These are phyloP conservation scores for Rutstroemia sydowiana DNA, from an alignment of 2,329 filamentous ascomycete genomes.

Conservation along the genomic window DNA sequence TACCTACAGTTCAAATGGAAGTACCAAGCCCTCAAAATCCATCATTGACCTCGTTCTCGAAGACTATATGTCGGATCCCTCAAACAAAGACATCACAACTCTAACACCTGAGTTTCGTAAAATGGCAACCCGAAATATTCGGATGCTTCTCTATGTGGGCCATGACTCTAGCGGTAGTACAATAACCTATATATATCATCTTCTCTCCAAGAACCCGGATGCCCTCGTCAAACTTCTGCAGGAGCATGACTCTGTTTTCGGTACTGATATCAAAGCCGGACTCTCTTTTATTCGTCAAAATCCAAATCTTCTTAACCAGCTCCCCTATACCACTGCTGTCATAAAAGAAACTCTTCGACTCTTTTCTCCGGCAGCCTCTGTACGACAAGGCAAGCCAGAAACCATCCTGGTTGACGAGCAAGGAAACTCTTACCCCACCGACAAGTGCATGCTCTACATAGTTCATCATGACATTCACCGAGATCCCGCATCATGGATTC, in stretches of 20 bases:
- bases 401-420: slow-evolving; percentile 8
- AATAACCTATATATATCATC: slow-evolving; percentile 15
- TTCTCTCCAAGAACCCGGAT: slow-evolving; percentile 17
- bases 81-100: not conserved
- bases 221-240: slow-evolving; percentile 9
- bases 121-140: slow-evolving; percentile 13
- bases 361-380: slow-evolving; percentile 16
- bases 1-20: not conserved
- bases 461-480: slow-evolving; percentile 28
- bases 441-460: slow-evolving; percentile 13
- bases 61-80: slow-evolving; percentile 15
- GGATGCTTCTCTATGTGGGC: slow-evolving; percentile 18
- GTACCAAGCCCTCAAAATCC: slow-evolving; percentile 6
- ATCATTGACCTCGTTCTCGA: slow-evolving; percentile 19
- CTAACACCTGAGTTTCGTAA: slow-evolving; percentile 15
- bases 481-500: slow-evolving; percentile 34
- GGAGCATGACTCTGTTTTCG: slow-evolving; percentile 22
- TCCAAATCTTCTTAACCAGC: slow-evolving; percentile 14
- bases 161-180: slow-evolving; percentile 21
- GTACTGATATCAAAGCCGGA: slow-evolving; percentile 11
- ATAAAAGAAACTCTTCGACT: slow-evolving; percentile 21
- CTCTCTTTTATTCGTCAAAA: slow-evolving; percentile 8
- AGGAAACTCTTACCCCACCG: slow-evolving; percentile 15
- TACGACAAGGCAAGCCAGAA: not conserved
- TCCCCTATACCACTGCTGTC: slow-evolving; percentile 20